phyloP scores from a whole-genome alignment of 768 basidiomycete genomes.

The Mycena belliarum region DNA sequence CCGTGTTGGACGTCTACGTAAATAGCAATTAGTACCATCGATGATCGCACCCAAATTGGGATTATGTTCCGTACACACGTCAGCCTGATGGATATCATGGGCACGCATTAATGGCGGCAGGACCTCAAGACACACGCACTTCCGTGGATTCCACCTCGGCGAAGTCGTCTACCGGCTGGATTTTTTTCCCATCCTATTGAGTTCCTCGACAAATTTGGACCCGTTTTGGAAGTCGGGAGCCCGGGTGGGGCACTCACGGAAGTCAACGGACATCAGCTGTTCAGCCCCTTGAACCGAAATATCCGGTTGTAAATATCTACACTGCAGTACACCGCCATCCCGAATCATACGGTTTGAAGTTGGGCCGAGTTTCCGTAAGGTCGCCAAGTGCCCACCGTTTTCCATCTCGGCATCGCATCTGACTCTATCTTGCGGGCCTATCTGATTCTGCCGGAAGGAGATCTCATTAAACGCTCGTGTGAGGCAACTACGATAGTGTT shows the following conservation, averaged over 20 bases:
- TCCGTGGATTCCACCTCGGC: too few relatives aligned
- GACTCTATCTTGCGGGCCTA: too few relatives aligned
- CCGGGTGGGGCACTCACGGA: neutral
- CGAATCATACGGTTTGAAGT: neutral
- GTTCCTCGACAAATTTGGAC: too few relatives aligned
- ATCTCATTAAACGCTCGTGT: too few relatives aligned
- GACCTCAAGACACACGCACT: neutral
- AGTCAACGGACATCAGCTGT: neutral
- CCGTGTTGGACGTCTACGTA: neutral
- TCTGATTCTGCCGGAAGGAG: too few relatives aligned
- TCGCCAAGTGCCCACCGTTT: neutral
- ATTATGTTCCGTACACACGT: neutral
- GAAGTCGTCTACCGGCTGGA: too few relatives aligned
- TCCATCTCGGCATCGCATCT: neutral
- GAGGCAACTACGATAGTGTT: too few relatives aligned
- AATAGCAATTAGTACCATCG: neutral
- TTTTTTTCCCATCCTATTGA: too few relatives aligned
- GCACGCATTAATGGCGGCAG: neutral
- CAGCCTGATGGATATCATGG: neutral
- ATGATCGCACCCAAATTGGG: neutral
- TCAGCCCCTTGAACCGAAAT: neutral
- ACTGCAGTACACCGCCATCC: neutral
- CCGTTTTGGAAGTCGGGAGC: neutral
- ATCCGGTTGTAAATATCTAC: neutral
- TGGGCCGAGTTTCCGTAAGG: neutral